phyloP scores from a whole-genome alignment of 176 grass and related monocot species.

The Ananas comosus region DNA sequence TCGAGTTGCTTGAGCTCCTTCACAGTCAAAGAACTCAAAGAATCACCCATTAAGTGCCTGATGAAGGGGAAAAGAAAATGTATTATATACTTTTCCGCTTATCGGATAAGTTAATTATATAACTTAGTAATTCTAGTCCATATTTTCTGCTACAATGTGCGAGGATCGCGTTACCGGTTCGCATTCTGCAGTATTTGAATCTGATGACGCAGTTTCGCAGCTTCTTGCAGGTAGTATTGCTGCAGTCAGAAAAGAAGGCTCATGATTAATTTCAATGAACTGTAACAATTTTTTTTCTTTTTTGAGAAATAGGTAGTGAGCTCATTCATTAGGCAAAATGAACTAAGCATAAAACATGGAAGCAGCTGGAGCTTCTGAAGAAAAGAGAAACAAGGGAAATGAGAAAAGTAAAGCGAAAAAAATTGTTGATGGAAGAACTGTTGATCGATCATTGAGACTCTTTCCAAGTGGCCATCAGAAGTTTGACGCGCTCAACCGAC shows the following conservation, averaged over 20 bases:
- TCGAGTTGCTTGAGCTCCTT: constrained; percentile 79
- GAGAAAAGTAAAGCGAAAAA: no score
- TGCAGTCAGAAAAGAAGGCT: constrained; percentile 14
- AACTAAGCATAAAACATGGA: no score
- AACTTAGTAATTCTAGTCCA: neutral
- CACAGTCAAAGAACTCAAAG: constrained; percentile 36
- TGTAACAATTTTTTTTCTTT: no score
- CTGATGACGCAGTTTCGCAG: constrained; percentile 58
- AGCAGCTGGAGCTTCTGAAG: no score
- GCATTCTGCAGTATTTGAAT: constrained; percentile 82
- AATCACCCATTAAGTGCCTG: constrained; percentile 59
- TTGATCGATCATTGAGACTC: no score
- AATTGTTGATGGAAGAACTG: no score
- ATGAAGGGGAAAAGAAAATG: neutral
- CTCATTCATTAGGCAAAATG: no score
- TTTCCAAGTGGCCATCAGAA: no score
- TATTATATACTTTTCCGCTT: neutral
- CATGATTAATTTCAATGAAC: no score
- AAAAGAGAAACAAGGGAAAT: no score
- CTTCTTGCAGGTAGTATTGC: constrained; percentile 94
- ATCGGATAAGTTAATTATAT: neutral
- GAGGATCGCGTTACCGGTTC: constrained; percentile 43
- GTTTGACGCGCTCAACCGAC: no score
- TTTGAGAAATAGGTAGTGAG: no score
- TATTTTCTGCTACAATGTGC: neutral